These are phyloP conservation scores for Lobosporangium transversale DNA, from an alignment of 192 early-diverging fungal genomes.

Conservation along the genomic window DNA sequence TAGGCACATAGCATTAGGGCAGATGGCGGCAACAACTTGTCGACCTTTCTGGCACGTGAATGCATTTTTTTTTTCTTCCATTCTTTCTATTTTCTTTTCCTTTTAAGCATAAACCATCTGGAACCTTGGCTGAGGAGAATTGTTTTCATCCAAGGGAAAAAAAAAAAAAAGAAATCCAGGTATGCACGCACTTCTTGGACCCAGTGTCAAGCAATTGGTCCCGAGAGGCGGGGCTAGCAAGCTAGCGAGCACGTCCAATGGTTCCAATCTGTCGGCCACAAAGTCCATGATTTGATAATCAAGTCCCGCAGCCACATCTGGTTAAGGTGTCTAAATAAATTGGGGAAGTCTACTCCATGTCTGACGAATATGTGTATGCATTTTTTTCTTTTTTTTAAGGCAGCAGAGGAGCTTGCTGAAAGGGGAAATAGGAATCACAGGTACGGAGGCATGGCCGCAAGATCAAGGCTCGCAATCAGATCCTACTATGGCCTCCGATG, in stretches of 20 bases:
- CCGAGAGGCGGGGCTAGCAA: slow-evolving; percentile 5
- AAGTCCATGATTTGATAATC: no score
- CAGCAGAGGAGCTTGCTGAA: no score
- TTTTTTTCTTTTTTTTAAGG: no score
- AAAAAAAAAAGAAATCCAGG: neutral
- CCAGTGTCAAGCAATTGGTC: slow-evolving; percentile 4
- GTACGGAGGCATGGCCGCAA: slow-evolving; percentile 1
- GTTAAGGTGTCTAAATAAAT: no score
- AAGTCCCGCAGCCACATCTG: no score
- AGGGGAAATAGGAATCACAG: no score
- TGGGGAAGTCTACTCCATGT: no score
- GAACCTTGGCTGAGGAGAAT: neutral
- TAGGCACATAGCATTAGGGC: slow-evolving; percentile 7
- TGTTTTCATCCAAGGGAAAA: no score
- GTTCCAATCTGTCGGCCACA: neutral
- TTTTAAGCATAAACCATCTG: slow-evolving; percentile 4
- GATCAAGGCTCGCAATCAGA: slow-evolving; percentile 5
- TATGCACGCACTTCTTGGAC: neutral
- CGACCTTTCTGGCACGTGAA: slow-evolving; percentile 12
- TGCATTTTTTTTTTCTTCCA: neutral
- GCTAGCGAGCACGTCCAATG: slow-evolving; percentile 11
- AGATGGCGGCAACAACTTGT: slow-evolving; percentile 12
- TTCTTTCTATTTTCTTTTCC: no score
- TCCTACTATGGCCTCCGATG: slow-evolving; percentile 6
- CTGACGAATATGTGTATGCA: no score